phyloP scores from a whole-genome alignment of 306 rosid species.

The Inga oerstediana region DNA sequence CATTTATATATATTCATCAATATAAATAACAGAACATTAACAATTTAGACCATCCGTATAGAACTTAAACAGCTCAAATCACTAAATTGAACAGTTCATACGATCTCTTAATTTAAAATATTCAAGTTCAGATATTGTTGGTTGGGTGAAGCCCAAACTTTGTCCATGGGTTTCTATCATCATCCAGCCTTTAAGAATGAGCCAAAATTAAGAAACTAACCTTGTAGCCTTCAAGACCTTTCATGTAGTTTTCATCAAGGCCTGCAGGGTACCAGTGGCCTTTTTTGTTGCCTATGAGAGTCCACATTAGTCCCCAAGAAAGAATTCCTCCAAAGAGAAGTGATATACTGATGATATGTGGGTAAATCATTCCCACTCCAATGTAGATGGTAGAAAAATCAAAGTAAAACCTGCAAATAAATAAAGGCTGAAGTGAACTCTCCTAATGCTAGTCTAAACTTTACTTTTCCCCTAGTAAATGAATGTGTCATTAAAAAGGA shows the following conservation, averaged over 20 bases:
- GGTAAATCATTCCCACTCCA: slow-evolving; percentile 66
- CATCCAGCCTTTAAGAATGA: no score
- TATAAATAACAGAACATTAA: no score
- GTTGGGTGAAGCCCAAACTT: no score
- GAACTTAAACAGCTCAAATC: no score
- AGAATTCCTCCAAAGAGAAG: slow-evolving; percentile 56
- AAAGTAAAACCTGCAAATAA: slow-evolving; percentile 48
- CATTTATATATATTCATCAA: no score
- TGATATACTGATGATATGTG: slow-evolving; percentile 53
- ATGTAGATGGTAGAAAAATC: slow-evolving; percentile 51
- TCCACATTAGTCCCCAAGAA: slow-evolving; percentile 65
- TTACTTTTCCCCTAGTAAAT: slow-evolving; percentile 10
- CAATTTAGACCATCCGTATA: no score
- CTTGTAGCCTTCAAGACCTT: slow-evolving; percentile 55
- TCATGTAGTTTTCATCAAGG: slow-evolving; percentile 27
- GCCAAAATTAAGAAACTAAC: slow-evolving; percentile 25
- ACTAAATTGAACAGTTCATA: no score
- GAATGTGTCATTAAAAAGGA: neutral
- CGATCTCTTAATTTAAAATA: no score
- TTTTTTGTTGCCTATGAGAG: slow-evolving; percentile 42
- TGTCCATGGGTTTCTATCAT: no score
- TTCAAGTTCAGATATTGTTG: no score
- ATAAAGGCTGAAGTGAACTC: slow-evolving; percentile 1
- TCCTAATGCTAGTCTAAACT: neutral
- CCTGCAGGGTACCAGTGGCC: slow-evolving; percentile 43